Evolutionary conservation across 2,329 filamentous ascomycete genomes (phyloP), one percentile per base, ranked within the genome.

Genomic region (Lasiodiplodia citricola): DNA sequence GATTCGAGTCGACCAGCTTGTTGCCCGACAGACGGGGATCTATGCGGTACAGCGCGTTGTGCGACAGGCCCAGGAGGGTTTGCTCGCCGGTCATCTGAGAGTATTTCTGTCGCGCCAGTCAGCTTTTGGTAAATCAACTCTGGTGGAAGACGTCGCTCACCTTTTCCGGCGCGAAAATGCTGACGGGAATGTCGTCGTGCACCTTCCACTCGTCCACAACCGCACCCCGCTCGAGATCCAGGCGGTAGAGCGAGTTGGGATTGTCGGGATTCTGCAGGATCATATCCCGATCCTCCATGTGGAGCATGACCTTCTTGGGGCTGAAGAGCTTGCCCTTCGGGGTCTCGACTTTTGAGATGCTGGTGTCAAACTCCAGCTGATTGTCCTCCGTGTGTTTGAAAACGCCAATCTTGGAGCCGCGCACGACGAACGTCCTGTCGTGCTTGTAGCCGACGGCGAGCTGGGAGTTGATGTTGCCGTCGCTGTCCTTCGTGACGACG

Each of bases 141-240:
- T 18, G 10, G 44, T 37, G 1, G 35, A 6, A 8, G 31, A 37
- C 5, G 4, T 23, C 25, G 79, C 84, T 79, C 81, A 88, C 87
- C 70, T 91, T 97, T 80, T 97, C 94, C 0, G 96, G 96, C 0
- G 93, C 93, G 80, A 98, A 98, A 11, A 91, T 96, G 67, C 92
- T 90, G 70, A 98, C 92, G 0, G 93, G 91, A 67, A 99, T 97
- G 77, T 98, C 93, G 71, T 99, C 95, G 77, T 99, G 95, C 16
- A 99, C 88, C 74, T 97, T 97, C 96, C 96, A 99, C 80, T 99
- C 96, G 76, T 99, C 96, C 2, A 98, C 94, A 44, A 99, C 92
- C 83, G 97, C 98, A 73, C 96, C 96, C 74, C 96, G 96, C 80
- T 99, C 95, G 55, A 99, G 86, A 81, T 99, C 96, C 96, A 99